Evolutionary conservation across 1,284 basidiomycete genomes (phyloP), one percentile per base, ranked within the genome.

Genomic region (Omphalotus olearius): DNA sequence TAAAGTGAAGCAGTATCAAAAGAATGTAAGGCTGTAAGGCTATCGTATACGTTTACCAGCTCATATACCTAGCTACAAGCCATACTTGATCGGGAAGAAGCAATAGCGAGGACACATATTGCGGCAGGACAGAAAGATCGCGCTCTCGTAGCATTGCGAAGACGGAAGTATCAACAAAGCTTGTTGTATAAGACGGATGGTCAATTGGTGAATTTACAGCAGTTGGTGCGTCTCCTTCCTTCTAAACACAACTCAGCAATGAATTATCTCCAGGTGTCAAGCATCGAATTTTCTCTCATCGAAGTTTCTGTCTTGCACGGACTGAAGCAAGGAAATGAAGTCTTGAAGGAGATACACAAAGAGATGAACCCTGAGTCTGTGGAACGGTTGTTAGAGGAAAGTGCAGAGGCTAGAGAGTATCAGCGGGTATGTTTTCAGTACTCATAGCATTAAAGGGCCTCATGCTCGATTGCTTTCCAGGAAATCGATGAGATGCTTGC

Each of bases 281-380:
- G 88, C 0, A 98, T 99, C 63, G 96, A 99, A 67, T 98, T 97
- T 73, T 93, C 96, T 0, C 78, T 96, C 52, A 86, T 99, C 40
- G 91, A 99, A 68, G 85, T 92, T 40, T 92, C 93, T 3, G 91
- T 99, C 14, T 66, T 98, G 44, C 91, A 93, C 68, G 96, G 96
- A 6, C 70, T 99, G 39, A 83, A 93, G 67, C 92, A 96, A 70
- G 96, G 96, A 2, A 97, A 91, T 58, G 85, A 91, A 40, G 94
- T 98, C 0, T 74, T 99, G 51, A 93, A 90, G 64, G 83, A 96
- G 70, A 90, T 99, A 36, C 94, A 99, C 68, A 85, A 85, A 62
- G 94, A 98, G 68, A 86, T 98, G 80, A 93, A 85, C 57, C 64
- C 94, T 3, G 93, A 98, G 64, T 87, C 78, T 54, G 94, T 98